Evolutionary conservation across 768 basidiomycete genomes (phyloP).

Genomic region (Xerocomellus intermedius): DNA sequence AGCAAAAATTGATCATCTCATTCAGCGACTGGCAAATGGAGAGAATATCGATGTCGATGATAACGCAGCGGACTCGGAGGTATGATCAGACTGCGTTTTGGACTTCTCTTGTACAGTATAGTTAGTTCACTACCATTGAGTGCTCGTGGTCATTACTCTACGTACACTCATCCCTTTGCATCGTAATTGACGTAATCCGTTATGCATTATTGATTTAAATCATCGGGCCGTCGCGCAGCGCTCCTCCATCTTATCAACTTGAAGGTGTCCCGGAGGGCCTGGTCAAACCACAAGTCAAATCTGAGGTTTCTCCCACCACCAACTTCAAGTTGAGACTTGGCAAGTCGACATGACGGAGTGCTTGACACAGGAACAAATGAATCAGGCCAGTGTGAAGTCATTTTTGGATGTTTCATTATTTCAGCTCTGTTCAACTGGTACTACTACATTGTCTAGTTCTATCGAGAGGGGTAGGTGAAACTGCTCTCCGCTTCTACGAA

Average conservation of each 20-base stretch:
- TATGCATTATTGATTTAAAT: too few species aligned
- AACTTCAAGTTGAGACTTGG: not conserved
- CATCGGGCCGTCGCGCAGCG: not conserved
- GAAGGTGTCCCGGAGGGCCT: too few species aligned
- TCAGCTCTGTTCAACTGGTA: not conserved
- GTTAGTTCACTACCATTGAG: not conserved
- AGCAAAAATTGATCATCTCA: constrained; percentile 79
- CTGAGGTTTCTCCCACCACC: not conserved
- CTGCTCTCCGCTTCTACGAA: not conserved
- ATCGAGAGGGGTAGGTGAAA: constrained; percentile 51
- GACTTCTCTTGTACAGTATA: constrained; percentile 7
- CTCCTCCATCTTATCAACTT: too few species aligned
- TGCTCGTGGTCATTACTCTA: constrained; percentile 11
- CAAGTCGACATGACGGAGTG: constrained; percentile 34
- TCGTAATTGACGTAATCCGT: constrained; percentile 5
- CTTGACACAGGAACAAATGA: constrained; percentile 55
- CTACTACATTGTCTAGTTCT: constrained; percentile 42
- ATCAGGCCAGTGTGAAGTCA: constrained; percentile 42
- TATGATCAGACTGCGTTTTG: constrained; percentile 11
- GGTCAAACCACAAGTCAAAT: not conserved
- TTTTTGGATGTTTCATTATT: not conserved
- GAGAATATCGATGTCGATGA: constrained; percentile 46
- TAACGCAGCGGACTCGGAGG: constrained; percentile 25
- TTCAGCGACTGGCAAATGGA: constrained; percentile 57
- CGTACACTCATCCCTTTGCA: constrained; percentile 4